Evolutionary conservation across 2,329 filamentous ascomycete genomes (phyloP).

Genomic region (Talaromyces sp.): DNA sequence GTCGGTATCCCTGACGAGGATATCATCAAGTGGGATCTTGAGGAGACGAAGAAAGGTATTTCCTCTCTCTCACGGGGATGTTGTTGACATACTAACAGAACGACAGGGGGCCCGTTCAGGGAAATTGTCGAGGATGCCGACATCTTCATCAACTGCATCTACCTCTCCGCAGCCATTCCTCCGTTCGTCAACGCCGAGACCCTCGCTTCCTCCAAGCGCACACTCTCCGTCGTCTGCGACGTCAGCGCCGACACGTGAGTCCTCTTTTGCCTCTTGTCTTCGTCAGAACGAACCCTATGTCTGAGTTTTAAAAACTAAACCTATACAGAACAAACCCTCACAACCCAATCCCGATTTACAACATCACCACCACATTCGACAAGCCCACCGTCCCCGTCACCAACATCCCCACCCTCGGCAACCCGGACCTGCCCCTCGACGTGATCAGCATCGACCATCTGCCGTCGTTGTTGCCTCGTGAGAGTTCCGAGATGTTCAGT

Average conservation of each 20-base stretch:
- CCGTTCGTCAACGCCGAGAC: conserved; percentile 73
- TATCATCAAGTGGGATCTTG: conserved; percentile 73
- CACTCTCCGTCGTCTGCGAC: conserved; percentile 75
- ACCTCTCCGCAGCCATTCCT: conserved; percentile 72
- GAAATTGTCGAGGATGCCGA: conserved; percentile 68
- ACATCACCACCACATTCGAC: conserved; percentile 78
- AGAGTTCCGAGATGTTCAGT: conserved; percentile 83
- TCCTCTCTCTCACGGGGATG: neutral
- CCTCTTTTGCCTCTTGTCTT: neutral
- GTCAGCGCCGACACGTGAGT: conserved; percentile 51
- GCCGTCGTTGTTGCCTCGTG: conserved; percentile 76
- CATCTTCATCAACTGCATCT: conserved; percentile 86
- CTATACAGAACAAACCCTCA: conserved; percentile 43
- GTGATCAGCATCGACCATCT: conserved; percentile 89
- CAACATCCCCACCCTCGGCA: conserved; percentile 45
- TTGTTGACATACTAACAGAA: conserved; percentile 24
- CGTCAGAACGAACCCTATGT: too few species aligned
- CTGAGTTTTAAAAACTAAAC: neutral
- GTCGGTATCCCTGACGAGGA: conserved; percentile 67
- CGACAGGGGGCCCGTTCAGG: conserved; percentile 65
- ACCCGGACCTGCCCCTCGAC: conserved; percentile 58
- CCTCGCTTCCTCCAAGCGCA: conserved; percentile 64
- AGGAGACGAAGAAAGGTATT: conserved; percentile 65
- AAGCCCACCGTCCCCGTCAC: conserved; percentile 75
- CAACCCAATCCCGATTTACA: conserved; percentile 67